Base-by-base conservation (phyloP, 257 asterid genomes). In the Coffea canephora region DNA sequence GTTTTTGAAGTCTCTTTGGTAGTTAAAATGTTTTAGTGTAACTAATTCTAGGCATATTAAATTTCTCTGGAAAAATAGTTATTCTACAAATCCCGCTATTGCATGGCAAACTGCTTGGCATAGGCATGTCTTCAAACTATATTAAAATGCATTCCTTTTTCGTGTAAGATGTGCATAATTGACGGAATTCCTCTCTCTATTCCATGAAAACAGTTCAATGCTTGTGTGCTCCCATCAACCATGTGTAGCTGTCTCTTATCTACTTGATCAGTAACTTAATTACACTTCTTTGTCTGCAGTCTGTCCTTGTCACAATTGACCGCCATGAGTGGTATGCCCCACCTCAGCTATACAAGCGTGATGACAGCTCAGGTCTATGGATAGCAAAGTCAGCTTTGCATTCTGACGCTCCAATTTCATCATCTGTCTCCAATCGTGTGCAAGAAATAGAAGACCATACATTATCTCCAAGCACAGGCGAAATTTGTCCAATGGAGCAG, bases 241-340 rank as follows among this genome's bases (percentile, higher is more conserved):
- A 50, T 25, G 19, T 48, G 64, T 15, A 34, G 13, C 50, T 62
- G 18, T 34, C 31, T 61, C 16, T 41, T 34, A 13, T 5, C 31
- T 73, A 14, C n/a, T 73, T 5, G 2, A 57, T 23, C 27, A 34
- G 16, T 10, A 41, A 57, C 57, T 75, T 77, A 64, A 16, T 83
- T 50, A 36, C 13, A 34, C 46, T 46, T 34, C 54, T 80, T 89
- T 81, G 77, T 25, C 59, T 88, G 88, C 97, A 96, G 99, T 94
- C 99, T 86, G 99, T 92, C 81, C 92, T 96, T 81, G 97, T 96
- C 84, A 94, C 99, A 65, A 84, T 96, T 79, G 99, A 96, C 77
- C 95, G 98, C 78, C 98, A 94, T 83, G 98, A 96, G 85, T 96
- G 99, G 99, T 94, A 96, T 88, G 97, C 99, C 59, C 90, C 93